Evolutionary conservation across 768 basidiomycete genomes (phyloP), one percentile per base, ranked within the genome.

Genomic region (Pulveroboletus sp.): DNA sequence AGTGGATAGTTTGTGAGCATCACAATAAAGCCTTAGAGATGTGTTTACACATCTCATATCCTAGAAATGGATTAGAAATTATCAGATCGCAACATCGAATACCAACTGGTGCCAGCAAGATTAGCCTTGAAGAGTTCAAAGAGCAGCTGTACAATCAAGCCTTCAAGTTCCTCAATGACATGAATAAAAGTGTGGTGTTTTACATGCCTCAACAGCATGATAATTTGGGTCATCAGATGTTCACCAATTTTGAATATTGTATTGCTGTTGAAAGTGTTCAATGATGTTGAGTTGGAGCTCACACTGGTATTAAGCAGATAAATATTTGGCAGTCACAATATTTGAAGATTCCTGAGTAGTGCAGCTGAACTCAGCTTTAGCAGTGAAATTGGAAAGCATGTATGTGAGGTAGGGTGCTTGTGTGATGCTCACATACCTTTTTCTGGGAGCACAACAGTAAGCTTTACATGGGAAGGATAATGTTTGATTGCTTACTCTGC

Each of bases 1-100:
- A 14, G 4, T 4, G 17, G 9, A 45, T 37, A 1, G 23, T 12
- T 7, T 17, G 5, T 7, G 44, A 45, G 4, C 10, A 6, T 3
- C n/a, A 5, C 3, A 26, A 27, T 2, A 45, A 29, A 5, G 17
- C 34, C 13, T 39, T 47, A 6, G 14, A 47, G 4, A 47, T 47
- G n/a, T 47, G 45, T 30, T 31, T 47, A 4, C 27, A 10, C 45
- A 47, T 47, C 27, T 47, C 39, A 22, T 47, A 47, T 7, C 35
- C 31, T 31, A 19, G 8, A 19, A 6, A 6, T 17, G 17, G 2
- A 11, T 36, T 1, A 36, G 35, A 16, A 16, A n/a, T 13, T 16
- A 27, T 27, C 27, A 8, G 2, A 36, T 6, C 6, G 20, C 16
- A 11, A n/a, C 5, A 19, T 12, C 14, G 8, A 19, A 30, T 16